These are phyloP conservation scores for Amborella trichopoda DNA, from an alignment of 164 flowering plant genomes.

Conservation along the genomic window DNA sequence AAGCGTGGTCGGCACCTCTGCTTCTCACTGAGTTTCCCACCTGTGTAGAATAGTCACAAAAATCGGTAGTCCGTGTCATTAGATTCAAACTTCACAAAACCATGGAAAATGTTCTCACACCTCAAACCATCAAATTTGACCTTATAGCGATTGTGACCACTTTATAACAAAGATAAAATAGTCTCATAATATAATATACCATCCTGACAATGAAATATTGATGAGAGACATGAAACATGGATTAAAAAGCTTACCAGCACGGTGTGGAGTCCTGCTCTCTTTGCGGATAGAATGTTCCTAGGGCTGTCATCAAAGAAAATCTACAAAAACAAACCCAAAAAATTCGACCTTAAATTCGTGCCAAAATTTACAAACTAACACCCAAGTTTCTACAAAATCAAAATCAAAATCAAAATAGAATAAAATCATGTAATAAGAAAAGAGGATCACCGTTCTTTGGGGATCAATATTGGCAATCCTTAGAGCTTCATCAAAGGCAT, in stretches of 20 bases:
- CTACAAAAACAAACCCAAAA: slow-evolving; percentile 24
- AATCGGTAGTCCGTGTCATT: too few species aligned
- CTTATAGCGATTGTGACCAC: too few species aligned
- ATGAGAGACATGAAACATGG: too few species aligned
- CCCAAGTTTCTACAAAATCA: not conserved
- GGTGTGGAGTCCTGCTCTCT: slow-evolving; percentile 62
- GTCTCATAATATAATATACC: too few species aligned
- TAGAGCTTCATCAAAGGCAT: slow-evolving; percentile 48
- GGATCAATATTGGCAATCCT: slow-evolving; percentile 64
- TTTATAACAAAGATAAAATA: too few species aligned
- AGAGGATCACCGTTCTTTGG: slow-evolving; percentile 49
- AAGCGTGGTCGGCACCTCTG: slow-evolving; percentile 69
- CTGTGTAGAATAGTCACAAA: slow-evolving; percentile 21
- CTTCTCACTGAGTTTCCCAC: slow-evolving; percentile 63
- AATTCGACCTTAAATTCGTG: not conserved
- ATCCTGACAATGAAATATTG: too few species aligned
- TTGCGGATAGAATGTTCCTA: slow-evolving; percentile 71
- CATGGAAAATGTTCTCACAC: too few species aligned
- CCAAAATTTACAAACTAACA: not conserved
- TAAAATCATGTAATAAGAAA: not conserved
- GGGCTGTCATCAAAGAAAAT: slow-evolving; percentile 89
- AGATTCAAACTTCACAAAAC: too few species aligned
- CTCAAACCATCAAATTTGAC: too few species aligned
- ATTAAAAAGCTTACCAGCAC: slow-evolving; percentile 58
- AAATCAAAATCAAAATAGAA: not conserved